phyloP scores from a whole-genome alignment of 768 basidiomycete species.

The Rhizopogon roseolus region DNA sequence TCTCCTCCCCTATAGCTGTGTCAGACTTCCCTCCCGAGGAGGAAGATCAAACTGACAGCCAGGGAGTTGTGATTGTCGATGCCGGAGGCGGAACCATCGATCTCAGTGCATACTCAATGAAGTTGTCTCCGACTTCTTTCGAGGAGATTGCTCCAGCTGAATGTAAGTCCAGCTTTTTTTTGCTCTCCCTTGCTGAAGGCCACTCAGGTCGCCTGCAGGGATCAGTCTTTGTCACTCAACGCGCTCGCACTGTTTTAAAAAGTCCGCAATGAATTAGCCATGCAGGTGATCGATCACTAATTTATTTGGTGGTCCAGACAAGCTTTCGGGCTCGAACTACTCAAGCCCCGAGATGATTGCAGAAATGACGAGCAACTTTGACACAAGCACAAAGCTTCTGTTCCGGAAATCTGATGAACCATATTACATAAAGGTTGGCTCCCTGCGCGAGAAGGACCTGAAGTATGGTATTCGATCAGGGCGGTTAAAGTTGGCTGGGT shows the following conservation, averaged over 20 bases:
- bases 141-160: not conserved
- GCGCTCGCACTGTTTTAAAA: conserved; percentile 22
- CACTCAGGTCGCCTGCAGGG: conserved; percentile 32
- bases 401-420: conserved; percentile 32
- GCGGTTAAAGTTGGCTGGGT: not conserved
- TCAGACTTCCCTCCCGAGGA: conserved; percentile 1
- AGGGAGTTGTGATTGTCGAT: conserved; percentile 41
- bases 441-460: conserved; percentile 26
- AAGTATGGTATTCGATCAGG: conserved; percentile 24
- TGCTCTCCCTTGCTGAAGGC: not conserved
- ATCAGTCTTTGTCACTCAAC: conserved; percentile 29
- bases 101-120: conserved; percentile 31
- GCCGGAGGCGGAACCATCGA: conserved; percentile 40
- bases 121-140: not conserved
- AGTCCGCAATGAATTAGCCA: conserved; percentile 11
- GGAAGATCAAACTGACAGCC: conserved; percentile 17
- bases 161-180: too few relatives aligned
- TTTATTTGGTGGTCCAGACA: conserved; percentile 10
- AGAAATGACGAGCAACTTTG: conserved; percentile 29
- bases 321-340: conserved; percentile 24
- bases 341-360: conserved; percentile 24
- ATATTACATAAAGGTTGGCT: conserved; percentile 36
- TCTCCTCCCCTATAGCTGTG: conserved; percentile 7
- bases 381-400: conserved; percentile 31
- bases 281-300: not conserved